A percentile compares a stretch with the other conserved stretches of the same genome.
Evolutionary conservation across 129 eudicot species (phyloP).

Genomic region (Centaurea solstitialis): DNA sequence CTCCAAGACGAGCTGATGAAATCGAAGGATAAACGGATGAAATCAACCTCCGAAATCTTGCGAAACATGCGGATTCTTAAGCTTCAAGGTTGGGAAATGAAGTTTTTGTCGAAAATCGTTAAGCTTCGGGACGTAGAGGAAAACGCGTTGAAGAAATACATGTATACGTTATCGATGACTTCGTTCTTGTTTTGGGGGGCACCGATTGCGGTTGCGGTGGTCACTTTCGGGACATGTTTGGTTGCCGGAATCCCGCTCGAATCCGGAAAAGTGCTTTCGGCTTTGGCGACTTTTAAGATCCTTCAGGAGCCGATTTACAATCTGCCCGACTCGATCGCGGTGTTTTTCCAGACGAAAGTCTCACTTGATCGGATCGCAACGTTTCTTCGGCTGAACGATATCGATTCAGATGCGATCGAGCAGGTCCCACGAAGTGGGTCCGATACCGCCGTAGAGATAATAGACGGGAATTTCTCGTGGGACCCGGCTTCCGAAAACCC

Average conservation of each 20-base stretch:
- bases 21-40: conserved; percentile 85
- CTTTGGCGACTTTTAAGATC: conserved; percentile 80
- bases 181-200: conserved; percentile 69
- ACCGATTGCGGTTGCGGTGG: conserved; percentile 72
- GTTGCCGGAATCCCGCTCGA: conserved; percentile 78
- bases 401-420: conserved; percentile 47
- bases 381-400: conserved; percentile 61
- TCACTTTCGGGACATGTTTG: conserved; percentile 73
- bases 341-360: conserved; percentile 84
- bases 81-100: conserved; percentile 96
- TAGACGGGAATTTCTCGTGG: conserved; percentile 42
- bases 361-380: conserved; percentile 82
- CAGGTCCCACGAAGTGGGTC: conserved; percentile 50
- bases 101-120: conserved; percentile 66
- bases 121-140: conserved; percentile 59
- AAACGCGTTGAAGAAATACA: conserved; percentile 54
- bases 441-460: conserved; percentile 52
- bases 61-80: conserved; percentile 93
- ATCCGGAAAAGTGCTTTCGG: conserved; percentile 78
- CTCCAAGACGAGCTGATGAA: conserved; percentile 76
- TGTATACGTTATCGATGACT: conserved; percentile 47
- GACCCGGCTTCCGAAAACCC: conserved; percentile 21
- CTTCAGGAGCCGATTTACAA: conserved; percentile 80
- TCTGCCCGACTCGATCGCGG: conserved; percentile 81
- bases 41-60: conserved; percentile 84